phyloP scores from a whole-genome alignment of 768 basidiomycete genomes.

The Podaxis sp. region DNA sequence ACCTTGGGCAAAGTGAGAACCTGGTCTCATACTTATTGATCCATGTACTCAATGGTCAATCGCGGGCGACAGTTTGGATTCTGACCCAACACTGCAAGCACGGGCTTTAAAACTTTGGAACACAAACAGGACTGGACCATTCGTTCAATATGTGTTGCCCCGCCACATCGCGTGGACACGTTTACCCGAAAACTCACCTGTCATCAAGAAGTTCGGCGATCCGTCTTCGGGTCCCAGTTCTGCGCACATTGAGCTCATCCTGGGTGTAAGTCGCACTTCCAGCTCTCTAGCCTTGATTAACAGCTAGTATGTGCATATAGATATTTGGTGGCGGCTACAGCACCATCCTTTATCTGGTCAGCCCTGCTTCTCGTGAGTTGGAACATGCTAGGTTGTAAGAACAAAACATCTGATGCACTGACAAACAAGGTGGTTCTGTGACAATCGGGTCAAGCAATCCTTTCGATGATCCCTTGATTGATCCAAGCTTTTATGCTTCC shows the following conservation, averaged over 20 bases:
- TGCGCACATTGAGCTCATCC: conserved; percentile 15
- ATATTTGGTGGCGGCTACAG: conserved; percentile 22
- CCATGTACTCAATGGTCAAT: not conserved
- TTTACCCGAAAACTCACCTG: conserved; percentile 4
- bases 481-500: conserved; percentile 12
- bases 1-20: conserved; percentile 14
- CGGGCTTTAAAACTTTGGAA: conserved; percentile 17
- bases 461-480: conserved; percentile 25
- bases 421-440: conserved; percentile 21
- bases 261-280: not conserved
- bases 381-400: not conserved
- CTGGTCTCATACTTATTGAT: not conserved
- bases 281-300: not conserved
- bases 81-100: not conserved
- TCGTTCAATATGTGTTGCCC: not conserved
- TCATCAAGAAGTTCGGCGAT: conserved; percentile 2
- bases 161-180: conserved; percentile 16
- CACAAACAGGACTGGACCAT: conserved; percentile 14
- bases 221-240: conserved; percentile 15
- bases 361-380: conserved; percentile 27
- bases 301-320: not conserved
- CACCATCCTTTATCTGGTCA: conserved; percentile 22
- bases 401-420: not conserved
- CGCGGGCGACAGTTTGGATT: not conserved
- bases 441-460: conserved; percentile 23